Evolutionary conservation across 768 basidiomycete genomes (phyloP).

Genomic region (Lenzites betulinus): DNA sequence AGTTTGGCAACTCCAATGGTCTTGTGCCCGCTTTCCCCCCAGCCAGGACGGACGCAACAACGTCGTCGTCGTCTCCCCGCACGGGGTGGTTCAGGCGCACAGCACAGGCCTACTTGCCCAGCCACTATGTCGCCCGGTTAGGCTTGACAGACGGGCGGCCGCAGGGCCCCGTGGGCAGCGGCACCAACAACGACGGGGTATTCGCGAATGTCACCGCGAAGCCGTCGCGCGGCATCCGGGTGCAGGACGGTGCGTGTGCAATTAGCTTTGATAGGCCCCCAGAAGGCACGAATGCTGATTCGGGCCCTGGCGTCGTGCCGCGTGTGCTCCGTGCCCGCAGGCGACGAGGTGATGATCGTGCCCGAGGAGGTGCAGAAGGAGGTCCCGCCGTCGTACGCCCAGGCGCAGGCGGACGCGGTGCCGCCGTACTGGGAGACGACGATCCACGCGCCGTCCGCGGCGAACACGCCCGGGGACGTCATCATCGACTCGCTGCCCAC

Average conservation of each 20-base stretch:
- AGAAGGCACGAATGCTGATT: not conserved
- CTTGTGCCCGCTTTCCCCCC: conserved; percentile 49
- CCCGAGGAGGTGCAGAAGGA: conserved; percentile 85
- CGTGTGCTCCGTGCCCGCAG: conserved; percentile 38
- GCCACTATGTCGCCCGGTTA: conserved; percentile 47
- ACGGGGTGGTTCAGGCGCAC: conserved; percentile 58
- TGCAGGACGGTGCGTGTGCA: conserved; percentile 57
- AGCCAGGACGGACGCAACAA: conserved; percentile 28
- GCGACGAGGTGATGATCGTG: conserved; percentile 70
- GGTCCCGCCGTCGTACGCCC: conserved; percentile 88
- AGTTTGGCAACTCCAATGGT: conserved; percentile 76
- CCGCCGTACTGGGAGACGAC: conserved; percentile 99
- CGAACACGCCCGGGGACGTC: conserved; percentile 71
- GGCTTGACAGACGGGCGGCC: conserved; percentile 42
- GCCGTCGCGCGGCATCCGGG: conserved; percentile 56
- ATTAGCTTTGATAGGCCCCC: not conserved
- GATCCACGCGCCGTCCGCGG: conserved; percentile 82
- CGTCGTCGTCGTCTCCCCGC: conserved; percentile 24
- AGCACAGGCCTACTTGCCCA: conserved; percentile 58
- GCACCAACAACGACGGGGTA: conserved; percentile 83
- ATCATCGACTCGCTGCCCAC: conserved; percentile 88
- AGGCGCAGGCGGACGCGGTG: conserved; percentile 92
- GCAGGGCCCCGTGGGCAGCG: conserved; percentile 59
- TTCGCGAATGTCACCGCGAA: conserved; percentile 96
- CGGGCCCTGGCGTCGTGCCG: too few species aligned